These are phyloP conservation scores for Eucalyptus melliodora DNA, from an alignment of 345 rosid genomes.

Conservation along the genomic window DNA sequence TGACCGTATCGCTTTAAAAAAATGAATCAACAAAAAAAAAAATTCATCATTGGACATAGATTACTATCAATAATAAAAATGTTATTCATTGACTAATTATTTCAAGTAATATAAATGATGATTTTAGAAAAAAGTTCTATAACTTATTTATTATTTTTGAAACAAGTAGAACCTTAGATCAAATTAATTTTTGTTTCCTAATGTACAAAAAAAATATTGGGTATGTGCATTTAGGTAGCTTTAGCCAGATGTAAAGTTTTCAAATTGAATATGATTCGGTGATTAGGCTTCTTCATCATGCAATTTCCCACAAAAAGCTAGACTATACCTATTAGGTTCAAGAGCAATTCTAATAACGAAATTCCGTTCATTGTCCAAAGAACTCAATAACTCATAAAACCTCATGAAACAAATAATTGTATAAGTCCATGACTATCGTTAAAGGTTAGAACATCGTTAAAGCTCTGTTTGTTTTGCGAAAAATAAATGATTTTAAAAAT, in stretches of 20 bases:
- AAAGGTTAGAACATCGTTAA: background rate
- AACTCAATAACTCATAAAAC: background rate
- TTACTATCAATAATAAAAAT: background rate
- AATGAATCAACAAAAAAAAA: background rate
- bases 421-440: background rate
- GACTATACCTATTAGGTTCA: background rate
- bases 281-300: background rate
- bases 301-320: background rate
- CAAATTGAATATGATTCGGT: background rate
- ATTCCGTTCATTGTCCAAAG: background rate
- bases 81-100: background rate
- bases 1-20: fast-evolving
- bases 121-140: background rate
- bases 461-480: no score
- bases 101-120: background rate
- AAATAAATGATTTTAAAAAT: no score
- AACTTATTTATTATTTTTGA: background rate
- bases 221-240: background rate
- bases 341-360: background rate
- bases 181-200: background rate
- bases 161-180: background rate
- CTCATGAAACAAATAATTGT: background rate
- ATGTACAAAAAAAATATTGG: background rate
- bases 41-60: background rate
- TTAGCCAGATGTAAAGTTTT: background rate